These are phyloP conservation scores for Drosera spatulata DNA, from an alignment of 179 eudicot species.

Conservation along the genomic window DNA sequence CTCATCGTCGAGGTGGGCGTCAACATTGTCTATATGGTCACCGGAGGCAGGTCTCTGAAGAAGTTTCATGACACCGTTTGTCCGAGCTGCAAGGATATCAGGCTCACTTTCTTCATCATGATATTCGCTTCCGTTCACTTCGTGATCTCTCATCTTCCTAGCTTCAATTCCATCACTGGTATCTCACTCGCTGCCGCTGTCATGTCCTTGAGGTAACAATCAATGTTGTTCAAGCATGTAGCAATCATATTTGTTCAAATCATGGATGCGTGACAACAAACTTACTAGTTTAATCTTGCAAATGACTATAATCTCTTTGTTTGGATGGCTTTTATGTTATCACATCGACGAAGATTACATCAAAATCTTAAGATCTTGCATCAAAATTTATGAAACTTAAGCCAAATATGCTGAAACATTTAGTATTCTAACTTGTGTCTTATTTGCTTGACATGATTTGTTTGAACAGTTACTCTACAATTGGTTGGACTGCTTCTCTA, in stretches of 20 bases:
- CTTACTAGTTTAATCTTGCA: no score
- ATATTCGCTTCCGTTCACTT: conserved; percentile 25
- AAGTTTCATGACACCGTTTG: conserved; percentile 16
- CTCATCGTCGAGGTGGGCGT: conserved; percentile 22
- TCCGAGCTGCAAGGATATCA: background rate
- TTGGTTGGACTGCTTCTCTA: conserved; percentile 83
- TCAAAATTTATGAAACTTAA: no score
- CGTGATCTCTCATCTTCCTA: conserved; percentile 27
- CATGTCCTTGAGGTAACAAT: conserved; percentile 33
- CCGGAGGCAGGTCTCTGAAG: conserved; percentile 23
- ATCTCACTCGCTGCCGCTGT: conserved; percentile 28
- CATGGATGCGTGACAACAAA: no score
- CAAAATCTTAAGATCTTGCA: no score
- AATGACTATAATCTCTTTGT: no score
- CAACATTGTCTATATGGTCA: conserved; percentile 37
- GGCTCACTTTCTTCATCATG: conserved; percentile 23
- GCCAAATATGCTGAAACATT: no score
- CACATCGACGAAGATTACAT: no score
- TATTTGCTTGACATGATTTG: no score
- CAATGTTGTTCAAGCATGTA: no score
- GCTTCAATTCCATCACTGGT: conserved; percentile 24
- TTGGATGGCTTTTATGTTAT: no score
- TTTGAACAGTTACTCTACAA: conserved; percentile 42
- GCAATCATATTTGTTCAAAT: no score
- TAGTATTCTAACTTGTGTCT: no score